Percentiles rank a stretch among this genome's conserved stretches.
Conservation (phyloP, 345 rosid species). For the Syzygium grande region DNA sequence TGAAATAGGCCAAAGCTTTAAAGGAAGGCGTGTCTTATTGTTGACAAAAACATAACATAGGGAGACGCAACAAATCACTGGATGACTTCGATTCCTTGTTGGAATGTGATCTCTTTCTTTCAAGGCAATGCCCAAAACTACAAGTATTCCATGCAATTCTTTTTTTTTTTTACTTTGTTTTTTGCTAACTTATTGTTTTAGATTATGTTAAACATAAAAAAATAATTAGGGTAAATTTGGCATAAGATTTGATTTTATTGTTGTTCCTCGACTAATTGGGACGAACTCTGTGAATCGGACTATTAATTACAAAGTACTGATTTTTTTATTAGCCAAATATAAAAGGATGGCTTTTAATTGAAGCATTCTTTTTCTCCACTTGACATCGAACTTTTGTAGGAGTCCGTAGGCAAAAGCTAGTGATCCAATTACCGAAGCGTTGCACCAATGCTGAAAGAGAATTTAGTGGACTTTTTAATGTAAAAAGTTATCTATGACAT, state of each 20-base stretch:
- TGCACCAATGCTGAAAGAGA: not conserved
- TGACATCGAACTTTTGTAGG: not conserved
- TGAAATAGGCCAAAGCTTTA: not conserved
- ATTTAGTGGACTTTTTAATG: not conserved
- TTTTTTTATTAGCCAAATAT: not conserved
- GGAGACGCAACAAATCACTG: not conserved
- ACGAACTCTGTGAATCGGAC: not conserved
- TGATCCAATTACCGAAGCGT: not conserved
- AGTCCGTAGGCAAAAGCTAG: not conserved
- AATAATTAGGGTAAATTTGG: not conserved
- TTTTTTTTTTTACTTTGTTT: not conserved
- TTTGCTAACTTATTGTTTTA: not conserved
- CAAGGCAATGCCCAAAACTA: not conserved
- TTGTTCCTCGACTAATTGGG: not conserved
- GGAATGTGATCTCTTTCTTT: not conserved
- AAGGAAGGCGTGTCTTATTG: not conserved
- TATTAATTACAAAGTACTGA: not conserved
- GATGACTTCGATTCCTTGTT: not conserved
- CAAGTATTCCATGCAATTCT: not conserved
- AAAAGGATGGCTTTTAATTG: not conserved
- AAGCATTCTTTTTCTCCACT: not conserved
- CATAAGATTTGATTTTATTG: not conserved
- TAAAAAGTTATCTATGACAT: not conserved
- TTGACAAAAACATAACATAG: not conserved
- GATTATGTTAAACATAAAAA: not conserved